Base-by-base conservation (phyloP, 106 monocot genomes). In the Dendrobium officinale region DNA sequence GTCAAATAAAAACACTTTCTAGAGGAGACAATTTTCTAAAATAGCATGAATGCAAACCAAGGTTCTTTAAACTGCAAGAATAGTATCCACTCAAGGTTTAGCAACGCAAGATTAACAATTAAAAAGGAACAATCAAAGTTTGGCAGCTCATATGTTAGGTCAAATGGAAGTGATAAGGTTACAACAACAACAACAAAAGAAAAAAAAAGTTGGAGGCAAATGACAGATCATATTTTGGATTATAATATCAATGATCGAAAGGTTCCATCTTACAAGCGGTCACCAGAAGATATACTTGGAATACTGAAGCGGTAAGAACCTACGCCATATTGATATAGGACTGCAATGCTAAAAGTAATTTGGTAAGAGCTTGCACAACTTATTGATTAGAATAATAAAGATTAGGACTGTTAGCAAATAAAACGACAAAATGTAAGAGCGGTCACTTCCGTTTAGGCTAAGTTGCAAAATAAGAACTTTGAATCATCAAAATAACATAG, bases 91-190 rank as follows among this genome's bases (percentile, higher is more conserved):
- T 61, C 61, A 61, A 61, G 4, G 20, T 61, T 19, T n/a, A 61
- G 61, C 61, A 61, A 61, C 2, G 61, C 61, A 20, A 61, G 7
- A 22, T 4, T 61, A 18, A 58, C n/a, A 61, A 61, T n/a, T 22
- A 19, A 61, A 61, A n/a, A n/a, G 19, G 20, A 6, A 5, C 0
- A 4, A 20, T 61, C 51, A 51, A 16, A 51, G 11, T 51, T 51
- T 51, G 51, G 15, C 61, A 22, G 61, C 7, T 61, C 20, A 61
- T 61, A n/a, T 22, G n/a, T 20, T n/a, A 61, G 22, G 61, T 61
- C n/a, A 61, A 61, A 61, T 61, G n/a, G n/a, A 22, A 61, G 61
- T 61, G n/a, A 61, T 61, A 61, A 61, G n/a, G 51, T 51, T 61
- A 5, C 61, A 61, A n/a, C 61, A 22, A 22, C 22, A 61, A 22